Base-by-base conservation (phyloP, 257 asterid genomes). In the Penstemon barbatus region DNA sequence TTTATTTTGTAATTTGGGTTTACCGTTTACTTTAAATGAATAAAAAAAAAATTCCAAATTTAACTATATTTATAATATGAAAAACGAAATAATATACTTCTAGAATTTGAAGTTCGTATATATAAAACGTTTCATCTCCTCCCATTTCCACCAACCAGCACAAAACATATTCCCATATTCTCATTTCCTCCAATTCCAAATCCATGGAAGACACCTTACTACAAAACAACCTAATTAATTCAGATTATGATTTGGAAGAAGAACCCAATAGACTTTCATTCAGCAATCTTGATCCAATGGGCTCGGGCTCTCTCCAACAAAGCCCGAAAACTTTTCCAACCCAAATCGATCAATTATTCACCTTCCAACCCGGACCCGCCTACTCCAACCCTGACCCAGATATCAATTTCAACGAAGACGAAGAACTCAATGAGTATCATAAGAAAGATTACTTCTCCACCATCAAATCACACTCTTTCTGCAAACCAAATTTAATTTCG, bases 381-480 rank as follows among this genome's bases (percentile, higher is more conserved):
- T 5, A 49, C 65, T 12, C 71, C 75, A 38, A 63, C 71, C 71
- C 63, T 1, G 82, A 63, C 71, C 71, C 63, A 1, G 82, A 73
- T 38, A 13, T 65, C 77, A 36, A 74, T 43, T 81, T 77, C 77
- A 75, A 76, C 73, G 70, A 62, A 6, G 64, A 57, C 45, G 62
- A 73, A 36, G 57, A 70, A 3, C 74, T 58, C 52, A 82, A 83
- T 36, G 83, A 83, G 64, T 73, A 71, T 5, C 75, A 75, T 51
- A 80, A 80, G 75, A 61, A 80, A 61, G 84, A 81, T 57, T 81
- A 79, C 44, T 65, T 77, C n/a, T 67, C 83, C 65, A 71, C 56
- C 61, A 52, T 49, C 33, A 70, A 43, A 59, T 52, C 81, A 15
- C 15, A 50, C 5, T 70, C 84, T 4, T 49, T 68, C 50, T 65